Evolutionary conservation across 371 early-diverging fungal species (phyloP), one percentile per base, ranked within the genome.

Genomic region (Mucor saturninus): DNA sequence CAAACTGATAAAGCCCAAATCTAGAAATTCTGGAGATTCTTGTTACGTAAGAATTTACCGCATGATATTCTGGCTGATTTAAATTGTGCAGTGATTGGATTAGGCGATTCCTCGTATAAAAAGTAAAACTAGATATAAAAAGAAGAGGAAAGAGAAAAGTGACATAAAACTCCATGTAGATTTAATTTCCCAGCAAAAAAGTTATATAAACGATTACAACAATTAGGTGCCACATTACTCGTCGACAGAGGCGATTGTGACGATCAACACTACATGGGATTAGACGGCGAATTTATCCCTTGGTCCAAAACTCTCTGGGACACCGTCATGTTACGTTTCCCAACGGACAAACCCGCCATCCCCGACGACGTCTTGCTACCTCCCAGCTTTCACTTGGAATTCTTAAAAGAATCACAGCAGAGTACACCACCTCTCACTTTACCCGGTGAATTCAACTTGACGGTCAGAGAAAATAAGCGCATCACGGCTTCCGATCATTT

Each of bases 111-210:
- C 7, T 93, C 95, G n/a, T 98, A 97, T 69, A 69, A 78, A 68
- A 89, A 88, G 90, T 93, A 82, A 55, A 67, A 9, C n/a, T 21
- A 21, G 21, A 21, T 21, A 21, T 21, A 21, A 21, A 21, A 3
- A 46, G 26, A 46, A 26, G n/a, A 46, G 26, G 26, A 46, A 26
- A 46, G 21, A 46, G 46, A 46, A 21, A n/a, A 4, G n/a, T n/a
- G n/a, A n/a, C n/a, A n/a, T n/a, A n/a, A n/a, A 21, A 46, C 21
- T 46, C 26, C 13, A 51, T 13, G 29, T 63, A 92, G 92, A 38
- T 99, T 92, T 85, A 99, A 99, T 75, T 97, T 86, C 75, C 93
- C 96, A 9, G 92, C 95, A 0, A 98, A 98, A 76, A 96, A 95
- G 65, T 85, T 99, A 48, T 87, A 87, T 74, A 93, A 92, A 58